Evolutionary conservation across 352 stramenopile genomes (phyloP).

Genomic region (Phytophthora aleatoria): DNA sequence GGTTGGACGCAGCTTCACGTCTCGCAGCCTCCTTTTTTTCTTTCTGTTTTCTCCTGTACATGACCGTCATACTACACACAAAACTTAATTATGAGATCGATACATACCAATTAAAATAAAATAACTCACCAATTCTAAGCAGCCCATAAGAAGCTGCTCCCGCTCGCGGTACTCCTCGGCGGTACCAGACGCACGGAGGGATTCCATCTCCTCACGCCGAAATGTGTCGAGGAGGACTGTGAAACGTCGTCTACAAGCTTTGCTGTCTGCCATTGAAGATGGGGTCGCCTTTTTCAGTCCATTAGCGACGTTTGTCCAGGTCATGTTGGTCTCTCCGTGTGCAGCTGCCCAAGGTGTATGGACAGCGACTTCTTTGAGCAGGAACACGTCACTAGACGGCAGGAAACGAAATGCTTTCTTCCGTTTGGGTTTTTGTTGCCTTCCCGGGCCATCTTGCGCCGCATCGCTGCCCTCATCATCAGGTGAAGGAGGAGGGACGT

Average conservation of each 20-base stretch:
- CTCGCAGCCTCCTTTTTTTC: neutral
- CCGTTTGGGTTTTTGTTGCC: neutral
- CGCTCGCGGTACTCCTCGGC: constrained; percentile 2
- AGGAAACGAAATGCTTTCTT: neutral
- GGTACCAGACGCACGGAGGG: constrained; percentile 4
- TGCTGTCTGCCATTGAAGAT: neutral
- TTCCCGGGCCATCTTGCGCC: neutral
- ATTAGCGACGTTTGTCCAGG: neutral
- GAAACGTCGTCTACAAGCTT: constrained; percentile 2
- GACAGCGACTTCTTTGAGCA: neutral
- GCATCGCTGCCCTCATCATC: neutral
- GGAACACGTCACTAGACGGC: neutral
- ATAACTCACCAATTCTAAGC: neutral
- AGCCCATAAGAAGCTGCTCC: constrained; percentile 4
- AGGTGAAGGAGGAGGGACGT: neutral
- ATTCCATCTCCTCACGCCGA: constrained; percentile 4
- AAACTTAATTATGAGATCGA: neutral
- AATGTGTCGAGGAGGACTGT: constrained; percentile 1
- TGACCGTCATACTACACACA: constrained; percentile 1
- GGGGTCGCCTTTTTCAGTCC: neutral
- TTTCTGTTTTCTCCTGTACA: constrained; percentile 1
- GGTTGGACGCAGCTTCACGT: constrained; percentile 6
- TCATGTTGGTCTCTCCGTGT: neutral
- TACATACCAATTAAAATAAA: neutral
- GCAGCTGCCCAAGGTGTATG: neutral